phyloP scores from a whole-genome alignment of 768 basidiomycete species.

The Pulveroboletus frians region DNA sequence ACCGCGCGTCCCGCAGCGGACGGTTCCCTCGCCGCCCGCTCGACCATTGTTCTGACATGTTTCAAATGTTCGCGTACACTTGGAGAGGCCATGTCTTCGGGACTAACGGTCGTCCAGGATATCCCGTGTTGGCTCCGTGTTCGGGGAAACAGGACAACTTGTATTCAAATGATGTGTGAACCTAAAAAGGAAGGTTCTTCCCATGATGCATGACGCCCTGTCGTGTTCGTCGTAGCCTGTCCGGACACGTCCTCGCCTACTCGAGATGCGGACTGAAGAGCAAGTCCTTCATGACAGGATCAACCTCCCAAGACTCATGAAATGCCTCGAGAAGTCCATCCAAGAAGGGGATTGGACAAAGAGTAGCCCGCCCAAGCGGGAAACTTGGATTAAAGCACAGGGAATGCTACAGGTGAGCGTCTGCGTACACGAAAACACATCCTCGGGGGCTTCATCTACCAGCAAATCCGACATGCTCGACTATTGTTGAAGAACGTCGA shows the following conservation, averaged over 20 bases:
- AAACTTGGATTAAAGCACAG: constrained; percentile 53
- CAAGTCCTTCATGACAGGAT: constrained; percentile 54
- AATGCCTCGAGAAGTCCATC: constrained; percentile 53
- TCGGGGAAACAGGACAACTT: neutral
- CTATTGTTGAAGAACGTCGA: constrained; percentile 57
- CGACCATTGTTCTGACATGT: constrained; percentile 34
- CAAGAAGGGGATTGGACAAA: constrained; percentile 33
- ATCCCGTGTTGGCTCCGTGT: neutral
- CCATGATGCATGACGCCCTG: constrained; percentile 3
- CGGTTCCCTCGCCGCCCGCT: constrained; percentile 38
- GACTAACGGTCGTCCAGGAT: neutral
- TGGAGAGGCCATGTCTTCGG: constrained; percentile 18
- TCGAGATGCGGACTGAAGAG: constrained; percentile 28
- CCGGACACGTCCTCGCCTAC: neutral
- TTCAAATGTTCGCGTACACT: constrained; percentile 15
- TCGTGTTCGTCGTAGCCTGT: neutral
- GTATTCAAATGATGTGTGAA: constrained; percentile 7
- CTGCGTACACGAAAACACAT: neutral
- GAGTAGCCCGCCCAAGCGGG: constrained; percentile 19
- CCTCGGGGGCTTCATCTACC: constrained; percentile 10
- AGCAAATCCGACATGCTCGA: constrained; percentile 51
- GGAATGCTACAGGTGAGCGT: constrained; percentile 54
- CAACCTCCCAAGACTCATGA: constrained; percentile 58
- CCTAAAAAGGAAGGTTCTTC: constrained; percentile 23
- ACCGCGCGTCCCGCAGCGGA: constrained; percentile 39